Evolutionary conservation across 2,329 filamentous ascomycete species (phyloP).

Genomic region (Colletotrichum simmondsii): DNA sequence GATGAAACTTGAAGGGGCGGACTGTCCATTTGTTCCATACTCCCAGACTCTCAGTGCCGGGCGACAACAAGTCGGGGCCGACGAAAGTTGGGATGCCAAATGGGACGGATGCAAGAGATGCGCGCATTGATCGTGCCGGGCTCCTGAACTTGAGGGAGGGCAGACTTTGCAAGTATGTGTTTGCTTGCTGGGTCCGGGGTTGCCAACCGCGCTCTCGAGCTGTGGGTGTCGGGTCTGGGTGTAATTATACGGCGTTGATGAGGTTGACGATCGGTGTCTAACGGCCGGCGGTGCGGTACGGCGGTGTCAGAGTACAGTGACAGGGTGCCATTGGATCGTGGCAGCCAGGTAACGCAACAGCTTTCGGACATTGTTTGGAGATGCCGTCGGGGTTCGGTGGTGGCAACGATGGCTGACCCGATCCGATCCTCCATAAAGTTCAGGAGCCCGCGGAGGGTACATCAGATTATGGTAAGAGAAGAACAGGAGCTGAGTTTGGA

Average conservation of each 20-base stretch:
- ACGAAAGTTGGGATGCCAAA: constrained; percentile 25
- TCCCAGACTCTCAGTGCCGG: background rate
- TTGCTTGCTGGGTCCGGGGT: background rate
- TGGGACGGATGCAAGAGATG: background rate
- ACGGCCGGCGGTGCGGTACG: constrained; percentile 9
- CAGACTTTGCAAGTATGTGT: background rate
- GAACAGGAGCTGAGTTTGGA: background rate
- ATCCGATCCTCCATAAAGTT: constrained; percentile 4
- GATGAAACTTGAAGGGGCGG: constrained; percentile 8
- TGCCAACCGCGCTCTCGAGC: background rate
- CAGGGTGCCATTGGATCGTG: background rate
- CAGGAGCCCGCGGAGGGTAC: background rate
- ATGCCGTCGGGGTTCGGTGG: constrained; percentile 32
- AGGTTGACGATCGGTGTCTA: constrained; percentile 16
- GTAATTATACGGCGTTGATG: constrained; percentile 16
- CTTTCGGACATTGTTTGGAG: constrained; percentile 29
- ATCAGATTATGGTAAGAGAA: background rate
- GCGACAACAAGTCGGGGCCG: constrained; percentile 15
- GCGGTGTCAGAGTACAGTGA: constrained; percentile 20
- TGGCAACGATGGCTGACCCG: constrained; percentile 23
- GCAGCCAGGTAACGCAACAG: background rate
- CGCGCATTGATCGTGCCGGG: constrained; percentile 18
- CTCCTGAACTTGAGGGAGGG: background rate
- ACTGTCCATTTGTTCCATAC: background rate
- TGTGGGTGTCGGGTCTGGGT: constrained; percentile 27